Evolutionary conservation across 202 grass and related monocot species (phyloP).

Genomic region (Musa balbisiana): DNA sequence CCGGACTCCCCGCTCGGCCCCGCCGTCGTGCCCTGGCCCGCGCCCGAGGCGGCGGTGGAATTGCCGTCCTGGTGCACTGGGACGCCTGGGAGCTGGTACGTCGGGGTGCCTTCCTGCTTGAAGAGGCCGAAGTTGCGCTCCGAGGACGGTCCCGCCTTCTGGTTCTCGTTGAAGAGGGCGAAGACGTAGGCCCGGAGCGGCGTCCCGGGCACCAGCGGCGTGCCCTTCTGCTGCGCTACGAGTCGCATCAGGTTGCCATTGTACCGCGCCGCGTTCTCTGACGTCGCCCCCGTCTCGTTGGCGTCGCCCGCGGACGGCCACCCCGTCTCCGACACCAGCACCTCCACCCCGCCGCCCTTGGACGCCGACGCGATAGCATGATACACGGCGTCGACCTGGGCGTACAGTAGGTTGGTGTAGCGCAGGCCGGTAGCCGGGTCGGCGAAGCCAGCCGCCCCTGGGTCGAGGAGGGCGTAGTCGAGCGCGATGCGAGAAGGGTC

Average conservation of each 20-base stretch:
- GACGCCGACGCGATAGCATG: not conserved
- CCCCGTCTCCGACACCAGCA: not conserved
- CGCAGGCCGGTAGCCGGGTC: not conserved
- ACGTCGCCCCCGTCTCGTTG: not conserved
- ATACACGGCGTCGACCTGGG: not conserved
- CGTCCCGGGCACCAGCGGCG: not conserved
- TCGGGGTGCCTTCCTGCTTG: not conserved
- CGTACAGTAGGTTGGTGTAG: not conserved
- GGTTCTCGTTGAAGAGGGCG: not conserved
- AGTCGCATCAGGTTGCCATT: not conserved
- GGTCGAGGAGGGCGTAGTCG: not conserved
- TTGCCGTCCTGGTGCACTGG: not conserved
- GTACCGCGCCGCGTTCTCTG: not conserved
- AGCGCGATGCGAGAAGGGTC: not conserved
- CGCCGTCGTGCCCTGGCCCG: not conserved
- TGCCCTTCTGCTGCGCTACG: not conserved
- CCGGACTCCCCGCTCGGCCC: not conserved
- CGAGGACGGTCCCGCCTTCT: not conserved
- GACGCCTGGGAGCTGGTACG: not conserved
- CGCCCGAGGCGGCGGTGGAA: not conserved
- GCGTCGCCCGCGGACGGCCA: not conserved
- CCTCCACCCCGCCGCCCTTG: not conserved
- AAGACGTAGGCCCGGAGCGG: not conserved
- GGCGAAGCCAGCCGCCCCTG: not conserved
- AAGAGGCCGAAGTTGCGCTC: not conserved